A percentile compares a stretch with the other conserved stretches of the same genome.
Conservation (phyloP, 768 basidiomycete genomes). For the Leccinellum albellum region DNA sequence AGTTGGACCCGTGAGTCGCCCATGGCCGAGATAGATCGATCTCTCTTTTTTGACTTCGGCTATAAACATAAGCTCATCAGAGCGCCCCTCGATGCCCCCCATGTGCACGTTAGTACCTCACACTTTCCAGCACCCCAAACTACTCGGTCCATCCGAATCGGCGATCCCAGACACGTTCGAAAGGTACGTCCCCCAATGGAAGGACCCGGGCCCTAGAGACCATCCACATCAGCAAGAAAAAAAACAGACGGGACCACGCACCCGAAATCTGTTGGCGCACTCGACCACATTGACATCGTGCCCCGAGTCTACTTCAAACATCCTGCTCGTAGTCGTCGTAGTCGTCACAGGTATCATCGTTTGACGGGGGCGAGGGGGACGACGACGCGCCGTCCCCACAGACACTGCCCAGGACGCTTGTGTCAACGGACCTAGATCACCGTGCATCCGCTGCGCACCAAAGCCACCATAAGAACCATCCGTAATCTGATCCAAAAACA, state of each 20-base stretch:
- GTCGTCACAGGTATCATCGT: not conserved
- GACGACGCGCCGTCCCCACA: not conserved
- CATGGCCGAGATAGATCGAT: too few relatives aligned
- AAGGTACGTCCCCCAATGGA: constrained; percentile 35
- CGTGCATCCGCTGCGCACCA: constrained; percentile 1
- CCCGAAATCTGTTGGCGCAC: constrained; percentile 58
- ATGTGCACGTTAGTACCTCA: not conserved
- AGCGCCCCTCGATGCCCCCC: too few relatives aligned
- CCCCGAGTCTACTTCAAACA: constrained; percentile 40
- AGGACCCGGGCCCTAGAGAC: not conserved
- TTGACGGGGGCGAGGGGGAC: not conserved
- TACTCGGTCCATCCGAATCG: constrained; percentile 12
- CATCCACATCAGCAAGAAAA: not conserved
- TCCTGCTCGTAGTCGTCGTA: constrained; percentile 2
- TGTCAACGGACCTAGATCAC: constrained; percentile 12
- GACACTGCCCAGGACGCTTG: not conserved
- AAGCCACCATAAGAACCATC: constrained; percentile 4
- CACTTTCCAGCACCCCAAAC: not conserved
- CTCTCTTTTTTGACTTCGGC: too few relatives aligned
- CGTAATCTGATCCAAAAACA: constrained; percentile 22
- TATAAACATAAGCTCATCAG: not conserved
- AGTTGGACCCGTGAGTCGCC: too few relatives aligned
- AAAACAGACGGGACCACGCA: constrained; percentile 33
- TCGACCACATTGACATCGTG: constrained; percentile 60
- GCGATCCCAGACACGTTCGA: constrained; percentile 28